These are phyloP conservation scores for Globisporangium sylvaticum DNA, from an alignment of 352 stramenopile species.

Conservation along the genomic window DNA sequence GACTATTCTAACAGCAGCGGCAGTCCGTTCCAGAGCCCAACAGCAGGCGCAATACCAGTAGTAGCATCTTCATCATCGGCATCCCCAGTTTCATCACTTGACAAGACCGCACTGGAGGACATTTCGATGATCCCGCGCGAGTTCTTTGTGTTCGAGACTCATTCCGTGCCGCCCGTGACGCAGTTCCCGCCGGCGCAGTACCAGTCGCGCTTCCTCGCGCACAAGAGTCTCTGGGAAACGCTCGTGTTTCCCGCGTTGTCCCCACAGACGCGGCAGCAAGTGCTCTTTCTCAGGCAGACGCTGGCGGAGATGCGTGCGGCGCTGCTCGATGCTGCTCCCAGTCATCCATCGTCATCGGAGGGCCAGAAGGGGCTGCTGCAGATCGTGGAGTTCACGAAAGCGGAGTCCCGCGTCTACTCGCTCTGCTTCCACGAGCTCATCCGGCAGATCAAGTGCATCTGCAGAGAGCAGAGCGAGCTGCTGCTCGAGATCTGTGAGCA, in stretches of 20 bases:
- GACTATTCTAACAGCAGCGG: neutral
- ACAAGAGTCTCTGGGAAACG: slow-evolving; percentile 52
- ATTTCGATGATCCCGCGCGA: slow-evolving; percentile 64
- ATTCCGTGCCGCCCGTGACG: slow-evolving; percentile 42
- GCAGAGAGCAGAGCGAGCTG: slow-evolving; percentile 71
- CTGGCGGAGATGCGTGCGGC: slow-evolving; percentile 48
- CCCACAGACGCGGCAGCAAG: slow-evolving; percentile 64
- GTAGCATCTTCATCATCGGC: neutral
- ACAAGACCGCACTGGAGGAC: slow-evolving; percentile 13
- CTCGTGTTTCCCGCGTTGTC: slow-evolving; percentile 67
- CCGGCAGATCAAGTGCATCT: slow-evolving; percentile 73
- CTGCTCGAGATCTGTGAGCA: slow-evolving; percentile 49
- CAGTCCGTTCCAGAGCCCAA: neutral
- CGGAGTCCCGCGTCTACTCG: slow-evolving; percentile 64
- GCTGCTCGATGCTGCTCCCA: neutral
- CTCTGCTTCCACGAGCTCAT: slow-evolving; percentile 74
- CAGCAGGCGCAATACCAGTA: neutral
- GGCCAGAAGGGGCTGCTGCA: neutral
- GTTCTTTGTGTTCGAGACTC: slow-evolving; percentile 77
- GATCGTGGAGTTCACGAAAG: slow-evolving; percentile 42
- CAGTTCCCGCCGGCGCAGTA: slow-evolving; percentile 59
- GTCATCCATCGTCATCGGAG: neutral
- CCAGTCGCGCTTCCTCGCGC: slow-evolving; percentile 41
- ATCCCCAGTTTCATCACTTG: neutral
- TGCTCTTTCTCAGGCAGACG: slow-evolving; percentile 56